phyloP scores from a whole-genome alignment of 805 yeast species.

The Debaryomyces prosopidis region DNA sequence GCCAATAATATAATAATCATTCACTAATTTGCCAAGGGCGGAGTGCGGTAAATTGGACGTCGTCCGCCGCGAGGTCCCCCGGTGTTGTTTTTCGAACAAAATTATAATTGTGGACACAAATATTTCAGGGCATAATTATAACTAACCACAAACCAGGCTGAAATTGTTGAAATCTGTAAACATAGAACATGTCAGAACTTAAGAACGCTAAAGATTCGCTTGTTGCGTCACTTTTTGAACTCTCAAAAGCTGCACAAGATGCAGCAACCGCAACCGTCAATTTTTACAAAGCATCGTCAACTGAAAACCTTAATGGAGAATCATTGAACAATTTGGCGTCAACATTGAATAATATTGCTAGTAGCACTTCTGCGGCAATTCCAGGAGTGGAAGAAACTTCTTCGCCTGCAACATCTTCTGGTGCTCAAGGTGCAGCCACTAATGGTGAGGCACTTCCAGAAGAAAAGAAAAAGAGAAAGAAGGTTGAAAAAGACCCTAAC shows the following conservation, averaged over 20 bases:
- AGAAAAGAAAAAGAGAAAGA: slow-evolving; percentile 52
- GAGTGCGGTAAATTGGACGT: neutral
- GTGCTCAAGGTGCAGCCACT: slow-evolving; percentile 13
- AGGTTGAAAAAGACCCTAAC: slow-evolving; percentile 70
- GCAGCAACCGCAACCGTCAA: slow-evolving; percentile 79
- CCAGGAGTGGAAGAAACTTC: slow-evolving; percentile 3
- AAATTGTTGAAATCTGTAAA: neutral
- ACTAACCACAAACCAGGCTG: no score
- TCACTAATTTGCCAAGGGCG: slow-evolving; percentile 1
- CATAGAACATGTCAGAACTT: slow-evolving; percentile 16
- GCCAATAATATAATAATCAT: neutral
- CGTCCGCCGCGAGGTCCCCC: neutral
- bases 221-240: slow-evolving; percentile 77
- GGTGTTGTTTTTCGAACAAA: neutral
- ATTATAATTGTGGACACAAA: no score
- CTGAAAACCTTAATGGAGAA: slow-evolving; percentile 46
- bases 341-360: slow-evolving; percentile 34
- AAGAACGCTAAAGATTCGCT: slow-evolving; percentile 26
- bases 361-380: slow-evolving; percentile 16
- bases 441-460: slow-evolving; percentile 12
- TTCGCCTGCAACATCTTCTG: slow-evolving; percentile 6
- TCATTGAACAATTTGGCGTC: slow-evolving; percentile 34
- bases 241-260: slow-evolving; percentile 83
- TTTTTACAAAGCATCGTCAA: slow-evolving; percentile 58
- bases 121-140: no score